Base-by-base conservation (phyloP, 179 eudicot species). In the Corrigiola litoralis region DNA sequence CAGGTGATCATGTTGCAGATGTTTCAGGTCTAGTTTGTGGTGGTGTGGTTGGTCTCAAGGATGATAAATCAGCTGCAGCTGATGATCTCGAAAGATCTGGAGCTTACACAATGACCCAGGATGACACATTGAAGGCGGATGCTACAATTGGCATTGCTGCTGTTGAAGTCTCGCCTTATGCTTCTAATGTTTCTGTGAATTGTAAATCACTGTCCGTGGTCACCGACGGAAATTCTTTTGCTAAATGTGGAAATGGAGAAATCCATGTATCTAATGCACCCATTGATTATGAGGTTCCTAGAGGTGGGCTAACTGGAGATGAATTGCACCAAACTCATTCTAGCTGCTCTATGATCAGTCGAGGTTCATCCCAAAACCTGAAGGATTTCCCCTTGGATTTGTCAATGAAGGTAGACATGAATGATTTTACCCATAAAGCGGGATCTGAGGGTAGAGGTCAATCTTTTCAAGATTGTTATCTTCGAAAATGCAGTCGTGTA, bases 401-500 rank as follows among this genome's bases (percentile, higher is more conserved):
- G 50, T 63, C 81, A 9, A 42, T 63, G 17, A 60, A 72, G 70
- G 69, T 66, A 29, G 81, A 66, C 9, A 38, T 32, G 59, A 79
- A 80, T 50, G 76, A 61, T 67, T 7, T 57, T 12, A 52, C 67
- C 52, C 65, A 37, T 40, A 71, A 63, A 67, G 57, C 44, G 51
- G 67, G 66, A 24, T 23, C 73, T 34, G 73, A 74, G 58, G 44
- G 50, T n/a, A 61, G 53, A 57, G 40, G 10, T 3, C 78, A 63
- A 38, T 50, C 81, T 20, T 54, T 77, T 24, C 80, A 52, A 18
- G 81, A 75, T 33, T 69, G 50, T 52, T 78, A 29, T 66, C 74
- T 82, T 13, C 75, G 74, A 25, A 89, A 76, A 76, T 89, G 96
- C 51, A 75, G 69, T 52, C 73, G 67, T 21, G 28, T 58, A 12